A percentile compares a stretch with the other conserved stretches of the same genome.
Conservation (phyloP, 179 eudicot species). For the Vitellaria paradoxa region DNA sequence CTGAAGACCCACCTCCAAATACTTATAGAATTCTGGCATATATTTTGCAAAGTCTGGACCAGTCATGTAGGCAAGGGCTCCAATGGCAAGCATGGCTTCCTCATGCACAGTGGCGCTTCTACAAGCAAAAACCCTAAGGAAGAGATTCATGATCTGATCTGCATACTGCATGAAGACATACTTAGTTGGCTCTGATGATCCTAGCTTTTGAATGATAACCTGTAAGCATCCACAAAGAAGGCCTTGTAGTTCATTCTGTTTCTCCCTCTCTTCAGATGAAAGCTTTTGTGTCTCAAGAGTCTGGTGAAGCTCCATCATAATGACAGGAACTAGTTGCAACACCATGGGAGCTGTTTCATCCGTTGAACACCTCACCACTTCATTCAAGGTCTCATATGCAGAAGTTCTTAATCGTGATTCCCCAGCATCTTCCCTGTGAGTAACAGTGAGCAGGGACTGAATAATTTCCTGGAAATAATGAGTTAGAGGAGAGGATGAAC, state of each 20-base stretch:
- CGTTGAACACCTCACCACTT: slow-evolving; percentile 87
- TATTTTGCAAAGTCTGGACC: slow-evolving; percentile 74
- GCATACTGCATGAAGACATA: slow-evolving; percentile 71
- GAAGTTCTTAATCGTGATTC: slow-evolving; percentile 77
- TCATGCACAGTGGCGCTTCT: slow-evolving; percentile 86
- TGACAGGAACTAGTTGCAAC: slow-evolving; percentile 66
- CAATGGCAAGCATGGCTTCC: slow-evolving; percentile 87
- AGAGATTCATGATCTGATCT: slow-evolving; percentile 81
- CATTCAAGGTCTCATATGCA: slow-evolving; percentile 87
- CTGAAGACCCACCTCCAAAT: slow-evolving; percentile 87
- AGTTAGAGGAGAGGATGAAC: slow-evolving; percentile 66
- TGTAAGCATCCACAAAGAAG: slow-evolving; percentile 88
- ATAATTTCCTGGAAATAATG: slow-evolving; percentile 79
- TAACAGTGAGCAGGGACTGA: slow-evolving; percentile 73
- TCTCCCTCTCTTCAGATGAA: slow-evolving; percentile 71
- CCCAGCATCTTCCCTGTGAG: slow-evolving; percentile 87
- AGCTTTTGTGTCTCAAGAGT: slow-evolving; percentile 74
- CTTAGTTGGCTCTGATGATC: slow-evolving; percentile 60
- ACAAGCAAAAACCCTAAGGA: slow-evolving; percentile 74
- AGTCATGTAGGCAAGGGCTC: slow-evolving; percentile 76
- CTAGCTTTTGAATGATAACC: slow-evolving; percentile 79
- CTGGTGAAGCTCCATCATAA: slow-evolving; percentile 79
- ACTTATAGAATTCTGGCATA: slow-evolving; percentile 78
- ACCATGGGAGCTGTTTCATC: slow-evolving; percentile 78
- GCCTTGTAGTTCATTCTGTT: slow-evolving; percentile 75